Evolutionary conservation across 352 stramenopile species (phyloP).

Genomic region (Phytopythium sindhum): DNA sequence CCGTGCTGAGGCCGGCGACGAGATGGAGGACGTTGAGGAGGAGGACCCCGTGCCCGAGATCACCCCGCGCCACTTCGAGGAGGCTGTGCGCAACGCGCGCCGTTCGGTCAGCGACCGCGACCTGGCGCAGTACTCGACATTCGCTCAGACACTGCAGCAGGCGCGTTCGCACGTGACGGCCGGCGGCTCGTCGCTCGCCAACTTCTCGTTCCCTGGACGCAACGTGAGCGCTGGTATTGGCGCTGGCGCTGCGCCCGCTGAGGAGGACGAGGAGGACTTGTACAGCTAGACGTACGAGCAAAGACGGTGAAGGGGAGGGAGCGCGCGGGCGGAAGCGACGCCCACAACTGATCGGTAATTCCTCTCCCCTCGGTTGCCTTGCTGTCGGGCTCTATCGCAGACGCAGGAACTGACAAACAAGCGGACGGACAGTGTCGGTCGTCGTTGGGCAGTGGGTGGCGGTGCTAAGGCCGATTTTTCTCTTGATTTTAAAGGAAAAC

Average conservation of each 20-base stretch:
- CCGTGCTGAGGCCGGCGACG: conserved; percentile 86
- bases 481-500: not conserved
- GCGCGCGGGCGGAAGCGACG: not conserved
- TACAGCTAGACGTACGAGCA: conserved; percentile 88
- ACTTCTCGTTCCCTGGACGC: conserved; percentile 94
- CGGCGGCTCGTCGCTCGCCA: conserved; percentile 91
- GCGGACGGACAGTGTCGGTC: not conserved
- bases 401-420: not conserved
- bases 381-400: not conserved
- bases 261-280: conserved; percentile 96
- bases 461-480: not conserved
- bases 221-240: conserved; percentile 42
- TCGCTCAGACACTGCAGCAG: conserved; percentile 93
- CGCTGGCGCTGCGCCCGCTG: conserved; percentile 54
- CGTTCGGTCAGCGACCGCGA: conserved; percentile 98
- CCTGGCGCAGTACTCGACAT: conserved; percentile 90
- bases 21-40: conserved; percentile 91
- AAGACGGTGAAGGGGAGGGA: not conserved
- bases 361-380: not conserved
- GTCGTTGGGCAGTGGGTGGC: not conserved
- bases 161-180: conserved; percentile 92
- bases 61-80: conserved; percentile 95
- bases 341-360: not conserved
- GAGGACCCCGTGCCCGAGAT: conserved; percentile 97
- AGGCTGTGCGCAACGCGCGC: conserved; percentile 95